phyloP scores from a whole-genome alignment of 805 yeast genomes.

The Scheffersomyces lignosus region DNA sequence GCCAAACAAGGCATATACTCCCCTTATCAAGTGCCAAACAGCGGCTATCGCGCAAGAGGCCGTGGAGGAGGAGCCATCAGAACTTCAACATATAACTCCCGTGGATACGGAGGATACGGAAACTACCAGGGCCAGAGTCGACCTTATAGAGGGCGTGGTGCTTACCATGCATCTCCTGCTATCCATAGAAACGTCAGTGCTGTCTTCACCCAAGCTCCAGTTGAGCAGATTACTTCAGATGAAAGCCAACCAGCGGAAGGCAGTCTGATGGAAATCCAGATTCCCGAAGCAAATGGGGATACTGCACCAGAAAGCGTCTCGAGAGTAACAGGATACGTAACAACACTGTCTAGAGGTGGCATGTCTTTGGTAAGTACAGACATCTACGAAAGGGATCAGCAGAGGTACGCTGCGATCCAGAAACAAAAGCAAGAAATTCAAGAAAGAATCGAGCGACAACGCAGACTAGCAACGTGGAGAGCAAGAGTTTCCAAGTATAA shows the following conservation, averaged over 20 bases:
- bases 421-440: slow-evolving; percentile 13
- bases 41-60: not conserved
- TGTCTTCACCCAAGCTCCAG: not conserved
- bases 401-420: slow-evolving; percentile 9
- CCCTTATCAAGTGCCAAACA: not conserved
- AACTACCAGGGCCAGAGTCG: slow-evolving; percentile 1
- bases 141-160: no score
- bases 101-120: not conserved
- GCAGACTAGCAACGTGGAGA: slow-evolving; percentile 14
- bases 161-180: no score
- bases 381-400: slow-evolving; percentile 32
- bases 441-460: slow-evolving; percentile 12
- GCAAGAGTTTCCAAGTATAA: slow-evolving; percentile 25
- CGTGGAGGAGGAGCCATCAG: not conserved
- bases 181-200: not conserved
- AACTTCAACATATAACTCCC: not conserved
- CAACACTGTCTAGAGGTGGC: slow-evolving; percentile 34
- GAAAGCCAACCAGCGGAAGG: slow-evolving; percentile 8
- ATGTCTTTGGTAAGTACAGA: slow-evolving; percentile 39
- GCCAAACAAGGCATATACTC: slow-evolving; percentile 3
- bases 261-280: no score
- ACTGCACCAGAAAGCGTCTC: slow-evolving; percentile 1
- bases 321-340: slow-evolving; percentile 14
- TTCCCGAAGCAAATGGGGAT: not conserved
- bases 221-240: not conserved